Evolutionary conservation across 176 grass and related monocot species (phyloP).

Genomic region (Guadua angustifolia): DNA sequence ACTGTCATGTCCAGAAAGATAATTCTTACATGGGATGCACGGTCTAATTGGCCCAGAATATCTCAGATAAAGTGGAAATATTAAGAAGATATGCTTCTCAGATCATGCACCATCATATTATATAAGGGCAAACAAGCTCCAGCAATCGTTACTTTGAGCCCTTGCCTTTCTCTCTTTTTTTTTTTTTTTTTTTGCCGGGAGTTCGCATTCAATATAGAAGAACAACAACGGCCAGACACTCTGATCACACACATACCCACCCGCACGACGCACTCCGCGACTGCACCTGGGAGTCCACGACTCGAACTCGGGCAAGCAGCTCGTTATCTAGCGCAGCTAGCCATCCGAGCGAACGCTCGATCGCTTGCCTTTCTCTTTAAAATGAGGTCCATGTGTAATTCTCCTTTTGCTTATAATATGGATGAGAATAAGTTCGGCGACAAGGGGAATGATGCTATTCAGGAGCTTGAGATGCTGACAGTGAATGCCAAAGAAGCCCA

Average conservation of each 20-base stretch:
- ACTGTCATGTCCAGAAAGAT: constrained; percentile 51
- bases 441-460: constrained; percentile 59
- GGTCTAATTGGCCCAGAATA: constrained; percentile 40
- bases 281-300: too few relatives aligned
- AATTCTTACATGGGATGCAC: constrained; percentile 37
- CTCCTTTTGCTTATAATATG: constrained; percentile 51
- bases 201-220: too few relatives aligned
- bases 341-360: too few relatives aligned
- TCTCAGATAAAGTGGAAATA: constrained; percentile 38
- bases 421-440: constrained; percentile 53
- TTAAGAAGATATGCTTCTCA: constrained; percentile 47
- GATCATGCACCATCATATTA: constrained; percentile 47
- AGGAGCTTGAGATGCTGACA: constrained; percentile 72
- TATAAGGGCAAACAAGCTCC: constrained; percentile 49
- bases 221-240: too few relatives aligned
- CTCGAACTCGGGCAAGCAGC: too few relatives aligned
- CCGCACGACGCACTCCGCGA: too few relatives aligned
- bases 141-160: constrained; percentile 45
- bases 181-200: too few relatives aligned
- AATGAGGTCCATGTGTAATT: constrained; percentile 27
- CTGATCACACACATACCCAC: too few relatives aligned
- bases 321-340: too few relatives aligned
- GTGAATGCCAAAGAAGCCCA: constrained; percentile 66
- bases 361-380: constrained; percentile 18
- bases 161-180: not conserved